Evolutionary conservation across 352 stramenopile species (phyloP).

Genomic region (Phytophthora pistaciae): DNA sequence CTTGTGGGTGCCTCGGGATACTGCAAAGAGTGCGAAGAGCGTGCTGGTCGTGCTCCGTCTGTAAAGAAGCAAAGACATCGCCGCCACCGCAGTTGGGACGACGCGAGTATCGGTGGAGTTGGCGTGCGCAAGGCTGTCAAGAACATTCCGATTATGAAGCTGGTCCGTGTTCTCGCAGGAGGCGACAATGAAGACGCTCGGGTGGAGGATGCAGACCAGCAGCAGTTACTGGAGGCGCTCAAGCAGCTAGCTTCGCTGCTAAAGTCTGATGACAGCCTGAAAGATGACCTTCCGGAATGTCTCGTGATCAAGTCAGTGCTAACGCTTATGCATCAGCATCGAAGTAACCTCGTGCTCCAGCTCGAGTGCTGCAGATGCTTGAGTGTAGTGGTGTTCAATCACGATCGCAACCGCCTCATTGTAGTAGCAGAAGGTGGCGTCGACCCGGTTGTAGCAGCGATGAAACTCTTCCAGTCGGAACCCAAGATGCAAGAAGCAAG

Average conservation of each 20-base stretch:
- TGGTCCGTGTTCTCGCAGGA: conserved; percentile 47
- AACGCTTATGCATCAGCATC: conserved; percentile 67
- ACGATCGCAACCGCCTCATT: conserved; percentile 79
- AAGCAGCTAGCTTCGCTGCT: conserved; percentile 63
- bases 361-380: conserved; percentile 83
- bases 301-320: conserved; percentile 68
- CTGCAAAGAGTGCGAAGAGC: conserved; percentile 68
- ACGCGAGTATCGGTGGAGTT: conserved; percentile 26
- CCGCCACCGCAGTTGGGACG: conserved; percentile 63
- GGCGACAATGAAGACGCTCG: conserved; percentile 17
- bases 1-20: conserved; percentile 68
- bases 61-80: conserved; percentile 38
- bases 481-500: conserved; percentile 75
- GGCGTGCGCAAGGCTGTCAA: conserved; percentile 43
- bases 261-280: conserved; percentile 63
- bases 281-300: conserved; percentile 84
- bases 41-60: conserved; percentile 6
- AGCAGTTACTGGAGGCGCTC: conserved; percentile 48
- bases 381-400: conserved; percentile 80
- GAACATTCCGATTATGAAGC: conserved; percentile 53
- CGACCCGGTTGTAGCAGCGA: conserved; percentile 59
- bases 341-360: conserved; percentile 61
- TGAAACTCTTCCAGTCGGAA: conserved; percentile 69
- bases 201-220: conserved; percentile 14
- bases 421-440: conserved; percentile 78